Percentiles rank a stretch among this genome's conserved stretches.
Evolutionary conservation across 352 stramenopile genomes (phyloP).

Genomic region (Aphanomyces astaci): DNA sequence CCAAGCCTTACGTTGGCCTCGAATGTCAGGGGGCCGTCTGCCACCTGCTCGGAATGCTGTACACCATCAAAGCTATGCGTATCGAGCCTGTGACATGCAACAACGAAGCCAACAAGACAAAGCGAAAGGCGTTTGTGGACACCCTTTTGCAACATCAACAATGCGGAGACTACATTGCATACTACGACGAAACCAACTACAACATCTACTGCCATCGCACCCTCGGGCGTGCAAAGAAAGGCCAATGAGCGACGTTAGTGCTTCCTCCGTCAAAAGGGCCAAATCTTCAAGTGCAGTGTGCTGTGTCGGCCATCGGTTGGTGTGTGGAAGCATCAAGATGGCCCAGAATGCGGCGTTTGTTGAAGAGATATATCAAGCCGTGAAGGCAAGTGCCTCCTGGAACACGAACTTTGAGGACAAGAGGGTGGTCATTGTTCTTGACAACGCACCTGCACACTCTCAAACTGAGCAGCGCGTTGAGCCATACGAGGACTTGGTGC

Average conservation of each 20-base stretch:
- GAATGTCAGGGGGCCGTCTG: no score
- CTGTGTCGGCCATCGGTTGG: neutral
- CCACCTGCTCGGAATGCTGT: constrained; percentile 23
- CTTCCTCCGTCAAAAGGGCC: neutral
- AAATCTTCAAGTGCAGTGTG: neutral
- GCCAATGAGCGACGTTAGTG: neutral
- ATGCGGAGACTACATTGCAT: constrained; percentile 20
- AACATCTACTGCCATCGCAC: constrained; percentile 27
- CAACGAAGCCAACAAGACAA: constrained; percentile 16
- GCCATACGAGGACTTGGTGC: neutral
- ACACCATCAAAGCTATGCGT: constrained; percentile 17
- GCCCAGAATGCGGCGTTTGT: constrained; percentile 1
- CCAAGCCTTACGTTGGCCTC: no score
- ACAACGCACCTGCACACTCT: constrained; percentile 15
- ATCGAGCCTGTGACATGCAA: constrained; percentile 21
- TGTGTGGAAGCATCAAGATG: neutral
- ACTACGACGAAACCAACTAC: constrained; percentile 25
- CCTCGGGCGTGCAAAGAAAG: neutral
- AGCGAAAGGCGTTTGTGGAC: constrained; percentile 20
- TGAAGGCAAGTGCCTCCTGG: neutral
- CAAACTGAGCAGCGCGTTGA: neutral
- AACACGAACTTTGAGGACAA: neutral
- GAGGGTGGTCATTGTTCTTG: constrained; percentile 4
- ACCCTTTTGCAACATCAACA: neutral
- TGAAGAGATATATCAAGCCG: neutral